Conservation (phyloP, 345 rosid species). For the Eucalyptus grandis region DNA sequence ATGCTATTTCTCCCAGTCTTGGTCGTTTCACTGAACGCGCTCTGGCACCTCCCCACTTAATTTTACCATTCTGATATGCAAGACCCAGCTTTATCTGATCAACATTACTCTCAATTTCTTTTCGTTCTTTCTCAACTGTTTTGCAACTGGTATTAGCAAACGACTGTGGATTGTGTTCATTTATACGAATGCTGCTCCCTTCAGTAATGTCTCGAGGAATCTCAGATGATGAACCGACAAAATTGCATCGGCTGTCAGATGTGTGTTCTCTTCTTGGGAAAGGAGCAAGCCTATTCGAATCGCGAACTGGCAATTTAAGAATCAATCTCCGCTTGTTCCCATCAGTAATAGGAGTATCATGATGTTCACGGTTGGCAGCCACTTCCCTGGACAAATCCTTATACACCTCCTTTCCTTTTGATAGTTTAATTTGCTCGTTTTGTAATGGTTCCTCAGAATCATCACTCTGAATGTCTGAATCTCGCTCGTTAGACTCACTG, state of each 20-base stretch:
- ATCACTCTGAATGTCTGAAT: slow-evolving; percentile 51
- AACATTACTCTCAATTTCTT: not conserved
- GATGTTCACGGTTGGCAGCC: slow-evolving; percentile 14
- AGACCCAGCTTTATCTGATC: slow-evolving; percentile 9
- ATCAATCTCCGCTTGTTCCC: slow-evolving; percentile 59
- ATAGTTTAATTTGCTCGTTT: slow-evolving; percentile 34
- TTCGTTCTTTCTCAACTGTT: not conserved
- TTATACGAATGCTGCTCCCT: not conserved
- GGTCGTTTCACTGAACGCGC: slow-evolving; percentile 67
- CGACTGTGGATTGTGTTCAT: not conserved
- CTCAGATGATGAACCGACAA: slow-evolving; percentile 30
- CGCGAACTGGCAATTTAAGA: slow-evolving; percentile 57
- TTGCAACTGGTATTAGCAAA: slow-evolving; percentile 1
- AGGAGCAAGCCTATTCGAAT: slow-evolving; percentile 31
- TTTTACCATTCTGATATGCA: slow-evolving; percentile 35
- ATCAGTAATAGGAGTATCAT: slow-evolving; percentile 30
- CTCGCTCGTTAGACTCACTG: slow-evolving; percentile 49
- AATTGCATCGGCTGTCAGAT: slow-evolving; percentile 5
- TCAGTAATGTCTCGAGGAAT: slow-evolving; percentile 2
- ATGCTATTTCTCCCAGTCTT: slow-evolving; percentile 36
- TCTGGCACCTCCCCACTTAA: slow-evolving; percentile 86
- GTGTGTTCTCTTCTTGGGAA: slow-evolving; percentile 8
- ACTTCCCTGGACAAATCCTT: slow-evolving; percentile 39
- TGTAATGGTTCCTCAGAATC: slow-evolving; percentile 47
- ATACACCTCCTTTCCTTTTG: slow-evolving; percentile 59